Base-by-base conservation (phyloP, 129 eudicot species). In the Centrapalus pauciflorus region DNA sequence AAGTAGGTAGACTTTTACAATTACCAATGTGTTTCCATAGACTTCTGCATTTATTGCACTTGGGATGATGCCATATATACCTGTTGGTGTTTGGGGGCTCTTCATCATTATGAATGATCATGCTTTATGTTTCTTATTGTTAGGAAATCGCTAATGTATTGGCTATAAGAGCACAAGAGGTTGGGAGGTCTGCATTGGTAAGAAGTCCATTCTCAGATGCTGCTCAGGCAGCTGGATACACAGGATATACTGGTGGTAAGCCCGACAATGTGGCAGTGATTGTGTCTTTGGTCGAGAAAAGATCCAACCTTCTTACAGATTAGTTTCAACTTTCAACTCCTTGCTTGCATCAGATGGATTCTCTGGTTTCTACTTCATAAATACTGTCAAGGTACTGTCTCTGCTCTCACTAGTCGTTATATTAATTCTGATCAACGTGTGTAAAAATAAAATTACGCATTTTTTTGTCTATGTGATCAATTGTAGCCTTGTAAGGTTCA, bases 121-220 rank as follows among this genome's bases (percentile, higher is more conserved):
- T 64, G 38, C 54, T 37, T 64, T 63, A 9, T 66, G 21, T 32
- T 28, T 19, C 23, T 28, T 2, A 8, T 17, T 43, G 61, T 35
- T 66, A 92, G 98, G 95, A 92, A 73, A 75, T 88, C 50, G 98
- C 98, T 4, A 81, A 77, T 20, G 58, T 76, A 51, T 67, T 92
- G 79, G 96, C 91, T 5, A 79, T 45, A 57, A 83, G 75, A 69
- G 96, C 95, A 33, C 96, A 83, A 73, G 95, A 88, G 55, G 88
- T 80, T 29, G 91, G 98, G 59, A 64, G 33, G 50, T 92, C 98
- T 35, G 58, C 69, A 21, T 67, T 52, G 40, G 78, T 59, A 37
- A 81, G 95, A 65, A 88, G 87, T 71, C 98, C 98, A 9, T 92
- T 88, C 78, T 86, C 89, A 17, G 98, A 92, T 69, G 84, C 84